Base-by-base conservation (phyloP, 2,329 filamentous ascomycete species). In the Lachnellula subtilissima region DNA sequence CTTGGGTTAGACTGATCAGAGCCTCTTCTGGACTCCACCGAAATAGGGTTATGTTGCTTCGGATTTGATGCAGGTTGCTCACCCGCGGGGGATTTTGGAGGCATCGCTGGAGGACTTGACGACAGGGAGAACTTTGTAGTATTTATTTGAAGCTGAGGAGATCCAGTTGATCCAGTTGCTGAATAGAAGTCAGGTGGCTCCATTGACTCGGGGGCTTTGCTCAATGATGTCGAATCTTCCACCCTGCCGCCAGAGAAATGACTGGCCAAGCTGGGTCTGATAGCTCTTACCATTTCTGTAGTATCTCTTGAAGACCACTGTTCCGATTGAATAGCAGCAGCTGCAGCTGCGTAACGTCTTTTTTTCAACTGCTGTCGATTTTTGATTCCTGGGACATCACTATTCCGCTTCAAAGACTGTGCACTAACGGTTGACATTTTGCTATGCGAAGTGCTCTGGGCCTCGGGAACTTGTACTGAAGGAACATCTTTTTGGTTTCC, bases 221-320 rank as follows among this genome's bases (percentile, higher is more conserved):
- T 53, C 8, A 39, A 12, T 9, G 23, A 19, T 28, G 46, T 11
- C 22, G 49, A 22, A 37, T 8, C 12, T 17, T 36, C 22, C 47
- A 17, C n/a, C n/a, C 11, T 15, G 28, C n/a, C 15, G 14, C 19
- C 14, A 22, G 45, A 43, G 25, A 46, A n/a, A 12, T 36, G 22
- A 14, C 40, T 39, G 19, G 42, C 40, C 17, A 59, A 56, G 7
- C 19, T 42, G 35, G 53, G 55, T 37, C 59, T 55, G 12, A 17
- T 15, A 14, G 49, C 52, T 55, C 58, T 52, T 17, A 49, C 51
- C 53, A 60, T 59, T 37, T 55, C 54, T 46, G 50, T 57, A 4
- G 54, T 51, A 53, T 55, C 50, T 50, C 19, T 51, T 25, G 22
- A n/a, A 17, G 48, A n/a, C n/a, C n/a, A 23, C 9, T 57, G 52